Evolutionary conservation across 495 filamentous ascomycete genomes (phyloP), one percentile per base, ranked within the genome.

Genomic region (Aspergillus sclerotioniger): DNA sequence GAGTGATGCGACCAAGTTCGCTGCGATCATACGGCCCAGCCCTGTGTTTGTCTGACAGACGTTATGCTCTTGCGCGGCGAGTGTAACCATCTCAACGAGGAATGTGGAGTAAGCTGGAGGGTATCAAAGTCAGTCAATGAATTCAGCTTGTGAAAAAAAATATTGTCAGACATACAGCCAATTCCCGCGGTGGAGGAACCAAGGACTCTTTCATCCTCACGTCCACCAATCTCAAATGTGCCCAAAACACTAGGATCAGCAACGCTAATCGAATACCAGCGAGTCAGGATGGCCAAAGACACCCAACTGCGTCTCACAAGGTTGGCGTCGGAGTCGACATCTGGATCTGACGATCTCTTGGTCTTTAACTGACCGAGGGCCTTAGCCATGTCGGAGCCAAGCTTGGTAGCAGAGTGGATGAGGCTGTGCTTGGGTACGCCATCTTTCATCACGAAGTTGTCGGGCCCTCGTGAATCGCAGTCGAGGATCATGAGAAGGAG

Each of bases 261-360:
- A 1, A 83, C 87, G 62, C 84, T 86, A 41, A 87, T 78, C 15
- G 89, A 84, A 64, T 91, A 84, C 86, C 87, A 93, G 29, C 89
- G 83, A 54, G 90, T 85, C 56, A 96, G 71, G 63, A 89, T 83
- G 47, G 87, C 79, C 53, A 94, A 69, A 1, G 85, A 81, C 72
- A 87, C 90, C 88, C 90, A 96, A 48, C 83, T 83, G 37, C 90
- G 82, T 54, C 90, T 73, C 3, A 81, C 82, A 25, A 93, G 78
- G 29, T 85, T 86, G 51, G 88, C 84, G 52, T 89, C 86, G 8
- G 87, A 87, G 67, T 92, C 87, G 6, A 77, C 59, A 67, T 91
- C 88, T 3, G 68, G 67, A 51, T 77, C 69, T 8, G 72, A 58
- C 10, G 63, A 49, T 7, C 71, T 68, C 21, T 72, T 69, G 49